These are phyloP conservation scores for Metschnikowia continentalis DNA, from an alignment of 805 yeast species.

Conservation along the genomic window DNA sequence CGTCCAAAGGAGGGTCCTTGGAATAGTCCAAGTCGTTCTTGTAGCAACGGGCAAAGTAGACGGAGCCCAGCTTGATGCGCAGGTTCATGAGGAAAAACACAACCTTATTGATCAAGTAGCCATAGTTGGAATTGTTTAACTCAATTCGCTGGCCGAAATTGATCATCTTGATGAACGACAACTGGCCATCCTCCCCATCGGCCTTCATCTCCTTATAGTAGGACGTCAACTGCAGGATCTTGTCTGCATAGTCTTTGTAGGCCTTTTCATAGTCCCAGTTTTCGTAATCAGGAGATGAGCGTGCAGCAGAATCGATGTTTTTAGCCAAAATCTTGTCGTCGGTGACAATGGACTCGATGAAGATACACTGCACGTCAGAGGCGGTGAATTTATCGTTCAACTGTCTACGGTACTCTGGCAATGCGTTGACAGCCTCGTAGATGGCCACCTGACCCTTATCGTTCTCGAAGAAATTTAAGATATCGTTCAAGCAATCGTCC, in stretches of 20 bases:
- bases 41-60: conserved; percentile 86
- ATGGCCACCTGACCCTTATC: conserved; percentile 93
- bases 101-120: conserved; percentile 85
- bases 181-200: conserved; percentile 31
- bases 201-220: conserved; percentile 71
- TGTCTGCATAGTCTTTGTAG: conserved; percentile 65
- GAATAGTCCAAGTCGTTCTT: conserved; percentile 54
- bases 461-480: conserved; percentile 62
- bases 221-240: conserved; percentile 65
- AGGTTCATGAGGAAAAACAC: conserved; percentile 91
- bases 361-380: conserved; percentile 69
- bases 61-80: conserved; percentile 79
- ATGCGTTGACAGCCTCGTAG: conserved; percentile 91
- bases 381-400: conserved; percentile 51
- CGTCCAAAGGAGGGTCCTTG: conserved; percentile 78
- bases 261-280: conserved; percentile 76
- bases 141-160: conserved; percentile 86
- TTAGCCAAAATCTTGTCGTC: conserved; percentile 62
- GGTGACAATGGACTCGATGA: conserved; percentile 83
- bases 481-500: conserved; percentile 62
- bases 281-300: conserved; percentile 80
- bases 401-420: conserved; percentile 59
- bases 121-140: conserved; percentile 76
- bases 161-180: conserved; percentile 78
- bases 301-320: conserved; percentile 76